These are phyloP conservation scores for Apiospora sp. DNA, from an alignment of 2,329 filamentous ascomycete genomes.

Conservation along the genomic window DNA sequence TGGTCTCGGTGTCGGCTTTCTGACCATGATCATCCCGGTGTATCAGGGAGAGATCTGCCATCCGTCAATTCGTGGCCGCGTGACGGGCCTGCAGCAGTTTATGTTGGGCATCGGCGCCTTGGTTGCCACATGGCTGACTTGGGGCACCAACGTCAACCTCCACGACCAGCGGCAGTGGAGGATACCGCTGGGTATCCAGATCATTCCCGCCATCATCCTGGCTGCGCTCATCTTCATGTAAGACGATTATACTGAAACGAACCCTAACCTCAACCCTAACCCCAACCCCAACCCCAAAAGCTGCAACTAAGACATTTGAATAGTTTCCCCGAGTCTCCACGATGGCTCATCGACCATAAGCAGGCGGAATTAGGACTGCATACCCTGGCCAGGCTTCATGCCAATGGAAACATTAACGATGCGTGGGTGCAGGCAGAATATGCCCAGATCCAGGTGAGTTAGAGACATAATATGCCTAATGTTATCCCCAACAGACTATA, in stretches of 20 bases:
- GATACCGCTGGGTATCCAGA: slow-evolving; percentile 73
- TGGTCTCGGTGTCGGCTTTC: slow-evolving; percentile 64
- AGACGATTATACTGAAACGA: not conserved
- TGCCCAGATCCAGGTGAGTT: slow-evolving; percentile 70
- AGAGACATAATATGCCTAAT: not conserved
- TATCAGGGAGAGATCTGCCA: slow-evolving; percentile 85
- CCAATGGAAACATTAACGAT: slow-evolving; percentile 71
- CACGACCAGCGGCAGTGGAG: slow-evolving; percentile 53
- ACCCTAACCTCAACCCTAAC: not conserved
- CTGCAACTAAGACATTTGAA: not conserved
- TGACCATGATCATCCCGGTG: slow-evolving; percentile 59
- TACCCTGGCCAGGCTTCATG: slow-evolving; percentile 74
- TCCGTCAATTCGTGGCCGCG: slow-evolving; percentile 76
- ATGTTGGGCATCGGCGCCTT: slow-evolving; percentile 82
- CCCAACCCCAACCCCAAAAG: too few relatives aligned
- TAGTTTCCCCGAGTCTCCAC: slow-evolving; percentile 71
- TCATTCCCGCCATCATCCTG: slow-evolving; percentile 70
- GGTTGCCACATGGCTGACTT: slow-evolving; percentile 76
- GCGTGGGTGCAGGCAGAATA: slow-evolving; percentile 77
- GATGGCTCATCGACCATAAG: slow-evolving; percentile 80
- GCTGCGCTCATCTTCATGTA: slow-evolving; percentile 69
- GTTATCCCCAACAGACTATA: not conserved
- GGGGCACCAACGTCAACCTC: slow-evolving; percentile 55
- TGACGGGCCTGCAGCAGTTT: slow-evolving; percentile 82
- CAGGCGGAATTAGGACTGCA: slow-evolving; percentile 69